These are phyloP conservation scores for Mayamaea pseudoterrestris DNA, from an alignment of 108 stramenopile genomes.

Conservation along the genomic window DNA sequence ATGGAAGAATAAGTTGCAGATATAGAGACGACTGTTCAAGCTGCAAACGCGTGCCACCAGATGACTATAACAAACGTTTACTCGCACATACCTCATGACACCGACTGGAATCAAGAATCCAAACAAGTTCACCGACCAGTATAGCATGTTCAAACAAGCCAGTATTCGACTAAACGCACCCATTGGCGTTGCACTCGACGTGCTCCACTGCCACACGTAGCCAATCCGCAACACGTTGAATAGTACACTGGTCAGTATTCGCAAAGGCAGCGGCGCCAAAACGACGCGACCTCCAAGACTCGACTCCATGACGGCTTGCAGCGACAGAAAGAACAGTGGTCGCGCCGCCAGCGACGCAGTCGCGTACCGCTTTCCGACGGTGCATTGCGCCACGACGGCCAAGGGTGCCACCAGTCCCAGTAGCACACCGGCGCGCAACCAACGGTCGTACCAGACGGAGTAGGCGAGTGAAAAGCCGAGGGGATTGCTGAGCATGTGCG, in stretches of 20 bases:
- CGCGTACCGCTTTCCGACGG: background rate
- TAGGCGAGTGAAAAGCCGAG: conserved; percentile 23
- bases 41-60: no score
- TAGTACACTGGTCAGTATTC: conserved; percentile 50
- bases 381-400: background rate
- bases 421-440: conserved; percentile 40
- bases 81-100: conserved; percentile 17
- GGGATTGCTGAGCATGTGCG: conserved; percentile 45
- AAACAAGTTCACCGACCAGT: conserved; percentile 53
- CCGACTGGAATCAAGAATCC: conserved; percentile 69
- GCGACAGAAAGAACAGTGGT: conserved; percentile 51
- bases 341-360: conserved; percentile 7
- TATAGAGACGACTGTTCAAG: no score
- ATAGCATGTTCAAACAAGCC: conserved; percentile 39
- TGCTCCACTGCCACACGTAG: conserved; percentile 46
- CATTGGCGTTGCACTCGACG: conserved; percentile 9
- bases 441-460: conserved; percentile 29
- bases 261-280: conserved; percentile 46
- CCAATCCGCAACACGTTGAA: conserved; percentile 47
- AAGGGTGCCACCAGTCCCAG: conserved; percentile 41
- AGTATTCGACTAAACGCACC: conserved; percentile 20
- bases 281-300: conserved; percentile 14
- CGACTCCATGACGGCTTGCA: conserved; percentile 45
- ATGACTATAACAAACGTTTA: no score
- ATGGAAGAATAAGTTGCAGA: no score